Percentiles rank a stretch among this genome's conserved stretches.
Evolutionary conservation across 2,329 filamentous ascomycete genomes (phyloP).

Genomic region (Corynespora cassiicola): DNA sequence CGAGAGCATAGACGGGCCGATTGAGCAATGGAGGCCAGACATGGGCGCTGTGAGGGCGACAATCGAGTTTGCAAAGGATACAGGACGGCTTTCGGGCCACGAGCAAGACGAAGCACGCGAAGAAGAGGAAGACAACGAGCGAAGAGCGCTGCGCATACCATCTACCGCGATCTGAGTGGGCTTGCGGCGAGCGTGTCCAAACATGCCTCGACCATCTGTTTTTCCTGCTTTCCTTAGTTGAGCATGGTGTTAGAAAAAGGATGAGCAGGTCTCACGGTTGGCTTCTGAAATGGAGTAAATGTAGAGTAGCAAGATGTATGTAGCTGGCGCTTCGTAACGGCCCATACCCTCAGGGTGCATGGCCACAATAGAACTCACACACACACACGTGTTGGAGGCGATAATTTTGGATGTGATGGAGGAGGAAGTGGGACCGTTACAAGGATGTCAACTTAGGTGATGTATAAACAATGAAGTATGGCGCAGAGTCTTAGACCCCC

Average conservation of each 20-base stretch:
- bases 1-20: constrained; percentile 10
- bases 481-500: too few relatives aligned
- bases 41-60: constrained; percentile 16
- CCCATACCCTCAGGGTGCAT: constrained; percentile 18
- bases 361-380: constrained; percentile 19
- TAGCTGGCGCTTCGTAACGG: constrained; percentile 18
- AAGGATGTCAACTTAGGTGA: too few relatives aligned
- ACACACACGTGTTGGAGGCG: too few relatives aligned
- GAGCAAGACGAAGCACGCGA: constrained; percentile 5
- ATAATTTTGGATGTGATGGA: too few relatives aligned
- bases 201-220: constrained; percentile 15
- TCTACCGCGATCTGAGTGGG: constrained; percentile 4
- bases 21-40: constrained; percentile 17
- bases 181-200: background rate
- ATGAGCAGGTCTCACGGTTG: constrained; percentile 20
- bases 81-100: constrained; percentile 6
- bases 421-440: too few relatives aligned
- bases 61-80: constrained; percentile 15
- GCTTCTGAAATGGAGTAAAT: constrained; percentile 16
- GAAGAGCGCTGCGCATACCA: constrained; percentile 7
- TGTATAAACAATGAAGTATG: too few relatives aligned
- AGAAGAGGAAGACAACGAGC: constrained; percentile 9
- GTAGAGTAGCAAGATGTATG: constrained; percentile 9
- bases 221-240: constrained; percentile 20
- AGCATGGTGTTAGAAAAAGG: constrained; percentile 20